Evolutionary conservation across 2,329 filamentous ascomycete species (phyloP).

Genomic region (Cytospora schulzeri): DNA sequence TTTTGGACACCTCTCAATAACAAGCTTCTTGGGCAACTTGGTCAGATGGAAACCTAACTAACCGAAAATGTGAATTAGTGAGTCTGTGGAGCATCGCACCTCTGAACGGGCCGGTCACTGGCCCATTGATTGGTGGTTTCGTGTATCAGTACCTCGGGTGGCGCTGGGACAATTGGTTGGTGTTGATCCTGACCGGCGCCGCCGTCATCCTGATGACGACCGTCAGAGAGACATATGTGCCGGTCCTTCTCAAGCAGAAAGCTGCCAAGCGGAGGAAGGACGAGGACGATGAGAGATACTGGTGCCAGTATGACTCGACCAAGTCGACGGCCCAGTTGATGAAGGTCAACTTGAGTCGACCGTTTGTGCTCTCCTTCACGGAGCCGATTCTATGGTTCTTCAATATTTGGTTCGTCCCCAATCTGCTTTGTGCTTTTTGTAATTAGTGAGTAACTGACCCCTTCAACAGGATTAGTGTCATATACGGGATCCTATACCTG

Average conservation of each 20-base stretch:
- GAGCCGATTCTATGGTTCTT: constrained; percentile 82
- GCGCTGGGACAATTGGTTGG: constrained; percentile 85
- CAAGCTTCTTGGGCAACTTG: background rate
- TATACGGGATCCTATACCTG: constrained; percentile 73
- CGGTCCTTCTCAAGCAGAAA: constrained; percentile 67
- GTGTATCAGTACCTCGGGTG: constrained; percentile 77
- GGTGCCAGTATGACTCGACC: constrained; percentile 74
- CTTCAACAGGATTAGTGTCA: constrained; percentile 67
- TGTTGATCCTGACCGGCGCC: constrained; percentile 69
- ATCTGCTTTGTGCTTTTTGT: background rate
- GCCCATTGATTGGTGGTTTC: constrained; percentile 78
- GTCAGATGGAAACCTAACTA: background rate
- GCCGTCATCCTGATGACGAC: constrained; percentile 61
- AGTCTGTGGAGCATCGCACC: constrained; percentile 83
- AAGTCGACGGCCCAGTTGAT: constrained; percentile 66
- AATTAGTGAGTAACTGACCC: background rate
- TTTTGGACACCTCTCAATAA: background rate
- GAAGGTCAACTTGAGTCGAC: constrained; percentile 74
- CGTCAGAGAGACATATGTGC: constrained; percentile 76
- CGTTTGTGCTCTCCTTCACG: constrained; percentile 74
- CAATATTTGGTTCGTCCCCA: constrained; percentile 57
- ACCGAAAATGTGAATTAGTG: constrained; percentile 41
- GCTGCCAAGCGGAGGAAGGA: constrained; percentile 66
- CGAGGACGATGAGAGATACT: constrained; percentile 71
- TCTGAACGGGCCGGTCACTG: constrained; percentile 68